Percentiles rank a stretch among this genome's conserved stretches.
These are phyloP conservation scores for Drechslerella coelobrocha DNA, from an alignment of 2,329 filamentous ascomycete genomes.

Conservation along the genomic window DNA sequence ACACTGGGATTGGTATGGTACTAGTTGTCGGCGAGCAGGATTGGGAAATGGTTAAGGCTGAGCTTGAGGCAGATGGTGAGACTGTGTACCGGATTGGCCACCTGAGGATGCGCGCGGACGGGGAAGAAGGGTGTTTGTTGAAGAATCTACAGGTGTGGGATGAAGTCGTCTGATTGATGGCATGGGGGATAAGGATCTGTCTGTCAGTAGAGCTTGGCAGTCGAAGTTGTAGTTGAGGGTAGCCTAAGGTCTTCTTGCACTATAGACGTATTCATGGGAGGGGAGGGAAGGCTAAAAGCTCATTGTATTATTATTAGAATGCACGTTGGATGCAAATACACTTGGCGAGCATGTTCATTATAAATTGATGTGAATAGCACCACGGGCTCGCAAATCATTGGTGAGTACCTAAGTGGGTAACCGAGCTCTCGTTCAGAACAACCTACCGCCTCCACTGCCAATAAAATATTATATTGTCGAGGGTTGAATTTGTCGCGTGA, in stretches of 20 bases:
- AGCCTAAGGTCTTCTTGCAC: too few species aligned
- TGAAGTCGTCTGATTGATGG: constrained; percentile 11
- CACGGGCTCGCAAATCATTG: too few species aligned
- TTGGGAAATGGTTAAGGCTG: constrained; percentile 67
- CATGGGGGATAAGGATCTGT: not conserved
- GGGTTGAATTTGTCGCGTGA: too few species aligned
- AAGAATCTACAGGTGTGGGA: constrained; percentile 52
- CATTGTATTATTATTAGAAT: not conserved
- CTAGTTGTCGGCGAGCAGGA: constrained; percentile 74
- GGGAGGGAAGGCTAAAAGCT: not conserved
- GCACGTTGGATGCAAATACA: not conserved
- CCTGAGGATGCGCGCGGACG: constrained; percentile 66
- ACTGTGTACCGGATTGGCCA: constrained; percentile 77
- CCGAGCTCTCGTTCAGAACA: too few species aligned
- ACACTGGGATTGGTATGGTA: constrained; percentile 94
- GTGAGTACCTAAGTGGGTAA: too few species aligned
- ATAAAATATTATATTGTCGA: too few species aligned
- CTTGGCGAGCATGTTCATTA: not conserved
- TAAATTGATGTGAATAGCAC: not conserved
- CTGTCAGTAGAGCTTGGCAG: not conserved
- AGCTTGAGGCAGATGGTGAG: constrained; percentile 74
- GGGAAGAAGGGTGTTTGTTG: constrained; percentile 51
- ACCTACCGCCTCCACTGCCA: too few species aligned
- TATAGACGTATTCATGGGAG: not conserved
- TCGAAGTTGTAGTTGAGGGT: too few species aligned